Conservation (phyloP, 208 protist species). For the Herpetomonas muscarum region DNA sequence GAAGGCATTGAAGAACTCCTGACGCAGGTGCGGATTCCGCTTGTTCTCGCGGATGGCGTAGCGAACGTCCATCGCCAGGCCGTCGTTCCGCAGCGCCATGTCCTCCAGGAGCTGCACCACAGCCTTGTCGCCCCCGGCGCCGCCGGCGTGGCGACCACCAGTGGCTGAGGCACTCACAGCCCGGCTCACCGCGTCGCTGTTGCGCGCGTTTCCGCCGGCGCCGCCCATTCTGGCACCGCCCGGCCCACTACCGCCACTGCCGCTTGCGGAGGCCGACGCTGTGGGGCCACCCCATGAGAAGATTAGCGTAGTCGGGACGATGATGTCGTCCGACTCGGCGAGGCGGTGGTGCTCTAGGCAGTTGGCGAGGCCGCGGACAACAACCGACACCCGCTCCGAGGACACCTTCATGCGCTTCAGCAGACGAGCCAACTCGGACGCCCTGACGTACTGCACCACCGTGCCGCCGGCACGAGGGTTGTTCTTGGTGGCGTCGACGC, state of each 20-base stretch:
- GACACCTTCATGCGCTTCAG: slow-evolving; percentile 54
- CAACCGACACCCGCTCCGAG: slow-evolving; percentile 53
- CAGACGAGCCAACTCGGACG: slow-evolving; percentile 48
- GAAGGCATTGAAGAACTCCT: slow-evolving; percentile 79
- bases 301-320: slow-evolving; percentile 67
- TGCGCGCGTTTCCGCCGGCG: slow-evolving; percentile 10
- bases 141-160: background rate
- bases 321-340: slow-evolving; percentile 45
- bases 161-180: background rate
- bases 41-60: slow-evolving; percentile 73
- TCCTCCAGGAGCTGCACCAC: slow-evolving; percentile 72
- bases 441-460: slow-evolving; percentile 62
- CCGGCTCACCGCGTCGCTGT: background rate
- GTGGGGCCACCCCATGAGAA: slow-evolving; percentile 62
- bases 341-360: slow-evolving; percentile 65
- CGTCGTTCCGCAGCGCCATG: slow-evolving; percentile 64
- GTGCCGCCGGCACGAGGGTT: slow-evolving; percentile 51
- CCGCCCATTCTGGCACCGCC: slow-evolving; percentile 13
- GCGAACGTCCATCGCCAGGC: slow-evolving; percentile 68
- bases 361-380: slow-evolving; percentile 62
- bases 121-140: slow-evolving; percentile 34
- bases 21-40: slow-evolving; percentile 46
- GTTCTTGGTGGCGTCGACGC: slow-evolving; percentile 32
- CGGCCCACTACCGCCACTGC: slow-evolving; percentile 4
- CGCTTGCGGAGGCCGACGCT: slow-evolving; percentile 3